Evolutionary conservation across 768 basidiomycete species (phyloP), one percentile per base, ranked within the genome.

Genomic region (Astraeus odoratus): DNA sequence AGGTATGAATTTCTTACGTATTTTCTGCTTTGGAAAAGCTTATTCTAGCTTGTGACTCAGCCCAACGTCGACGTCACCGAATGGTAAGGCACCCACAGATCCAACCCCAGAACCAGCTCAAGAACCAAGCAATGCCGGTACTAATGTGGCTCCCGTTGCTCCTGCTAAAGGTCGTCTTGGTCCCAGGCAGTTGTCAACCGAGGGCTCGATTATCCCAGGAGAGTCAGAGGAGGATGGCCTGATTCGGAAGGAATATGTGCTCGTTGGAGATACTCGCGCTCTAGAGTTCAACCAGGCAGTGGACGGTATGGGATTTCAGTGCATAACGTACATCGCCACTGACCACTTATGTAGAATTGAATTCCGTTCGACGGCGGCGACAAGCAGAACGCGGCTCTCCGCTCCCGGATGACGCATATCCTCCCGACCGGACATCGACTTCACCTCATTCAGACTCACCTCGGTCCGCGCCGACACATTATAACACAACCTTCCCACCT

Each of bases 231-330:
- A 90, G 57, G 86, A 89, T 57, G 85, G 85, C 0, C 69, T 82
- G 40, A 71, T 90, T 39, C 75, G 84, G 42, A 76, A 81, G 50
- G 95, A 98, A 57, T 99, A 99, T 55, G 95, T 98, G 0, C 77
- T 99, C 1, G 88, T 98, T 1, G 93, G 86, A 34, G 92, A 99
- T 62, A 80, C 77, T 43, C 75, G 83, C 40, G 88, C 88, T 2
- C 86, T 97, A 2, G 94, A 98, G 60, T 90, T 97, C 61, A 91
- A 90, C 60, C 80, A 81, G 13, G 78, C 91, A 3, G 85, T 95
- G 1, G 95, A 98, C 68, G 94, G 94, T 87, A 49, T 55, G 80
- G 63, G 15, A 20, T 39, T 12, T 30, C 4, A 9, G 27, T 12
- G 13, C 40, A 39, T 30, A 36, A 41, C 47, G 25, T 43, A 29